Evolutionary conservation across 2,329 filamentous ascomycete genomes (phyloP).

Genomic region (Tolypocladium endophyticum): DNA sequence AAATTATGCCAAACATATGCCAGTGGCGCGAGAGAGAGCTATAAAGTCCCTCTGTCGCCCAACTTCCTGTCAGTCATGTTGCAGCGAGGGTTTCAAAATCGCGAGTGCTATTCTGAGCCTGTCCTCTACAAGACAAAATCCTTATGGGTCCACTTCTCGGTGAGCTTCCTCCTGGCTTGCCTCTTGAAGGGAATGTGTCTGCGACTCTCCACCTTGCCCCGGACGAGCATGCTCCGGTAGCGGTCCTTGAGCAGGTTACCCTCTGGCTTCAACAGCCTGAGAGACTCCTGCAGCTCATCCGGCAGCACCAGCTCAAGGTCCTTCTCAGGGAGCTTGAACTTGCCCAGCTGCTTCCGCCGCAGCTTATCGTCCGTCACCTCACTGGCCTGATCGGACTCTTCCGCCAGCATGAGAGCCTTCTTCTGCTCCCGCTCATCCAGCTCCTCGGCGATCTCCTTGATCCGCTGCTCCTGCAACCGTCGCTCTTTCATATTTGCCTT

Average conservation of each 20-base stretch:
- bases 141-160: conserved; percentile 97
- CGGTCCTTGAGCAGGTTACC: conserved; percentile 91
- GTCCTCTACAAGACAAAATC: conserved; percentile 51
- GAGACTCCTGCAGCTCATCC: conserved; percentile 72
- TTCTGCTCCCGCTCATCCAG: conserved; percentile 46
- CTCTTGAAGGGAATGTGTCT: conserved; percentile 70
- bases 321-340: conserved; percentile 64
- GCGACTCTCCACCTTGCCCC: conserved; percentile 80
- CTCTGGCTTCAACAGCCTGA: conserved; percentile 80
- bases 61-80: background rate
- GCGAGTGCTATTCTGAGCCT: background rate
- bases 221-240: conserved; percentile 78
- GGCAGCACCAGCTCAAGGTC: conserved; percentile 71
- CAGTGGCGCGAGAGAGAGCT: background rate
- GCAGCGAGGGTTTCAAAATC: background rate
- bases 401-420: conserved; percentile 29
- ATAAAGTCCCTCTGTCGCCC: background rate
- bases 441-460: conserved; percentile 60
- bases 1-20: background rate
- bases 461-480: conserved; percentile 58
- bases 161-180: conserved; percentile 69
- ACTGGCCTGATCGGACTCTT: conserved; percentile 36
- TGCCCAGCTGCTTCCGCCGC: conserved; percentile 64
- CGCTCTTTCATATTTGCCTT: conserved; percentile 65
- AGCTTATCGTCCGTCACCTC: conserved; percentile 54